Evolutionary conservation across 179 eudicot species (phyloP).

Genomic region (Drosera spatulata): DNA sequence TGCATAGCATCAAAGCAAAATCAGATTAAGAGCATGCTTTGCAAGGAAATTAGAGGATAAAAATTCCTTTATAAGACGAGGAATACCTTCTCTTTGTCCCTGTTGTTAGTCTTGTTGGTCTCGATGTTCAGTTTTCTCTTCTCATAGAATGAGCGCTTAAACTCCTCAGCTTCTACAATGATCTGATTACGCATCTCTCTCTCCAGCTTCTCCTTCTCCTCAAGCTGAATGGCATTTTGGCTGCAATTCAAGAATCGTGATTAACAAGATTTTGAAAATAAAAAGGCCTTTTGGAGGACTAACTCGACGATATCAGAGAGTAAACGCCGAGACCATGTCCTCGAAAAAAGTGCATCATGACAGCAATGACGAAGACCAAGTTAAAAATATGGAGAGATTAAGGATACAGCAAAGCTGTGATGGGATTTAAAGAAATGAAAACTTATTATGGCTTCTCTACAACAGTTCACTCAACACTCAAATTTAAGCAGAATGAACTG

Average conservation of each 20-base stretch:
- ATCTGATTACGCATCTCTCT: slow-evolving; percentile 82
- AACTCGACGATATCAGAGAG: too few relatives aligned
- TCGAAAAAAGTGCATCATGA: too few relatives aligned
- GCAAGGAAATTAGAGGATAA: neutral
- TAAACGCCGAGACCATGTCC: too few relatives aligned
- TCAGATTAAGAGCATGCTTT: neutral
- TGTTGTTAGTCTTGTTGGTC: slow-evolving; percentile 55
- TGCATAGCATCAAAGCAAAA: slow-evolving; percentile 8
- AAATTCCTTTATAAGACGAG: neutral
- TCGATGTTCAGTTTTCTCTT: slow-evolving; percentile 66
- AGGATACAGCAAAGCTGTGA: too few relatives aligned
- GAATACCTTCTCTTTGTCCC: slow-evolving; percentile 84
- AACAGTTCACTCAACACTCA: too few relatives aligned
- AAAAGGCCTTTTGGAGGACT: too few relatives aligned
- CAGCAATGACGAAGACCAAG: too few relatives aligned
- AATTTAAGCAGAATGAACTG: too few relatives aligned
- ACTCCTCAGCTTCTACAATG: slow-evolving; percentile 84
- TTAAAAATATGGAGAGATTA: too few relatives aligned
- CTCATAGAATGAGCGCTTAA: slow-evolving; percentile 55
- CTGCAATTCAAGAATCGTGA: slow-evolving; percentile 25
- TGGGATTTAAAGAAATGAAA: too few relatives aligned
- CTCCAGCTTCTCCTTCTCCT: slow-evolving; percentile 83
- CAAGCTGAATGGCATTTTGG: slow-evolving; percentile 69
- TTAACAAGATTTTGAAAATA: too few relatives aligned
- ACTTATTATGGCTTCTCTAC: too few relatives aligned